Conservation (phyloP, 2,329 filamentous ascomycete genomes). For the Cercospora canescens region DNA sequence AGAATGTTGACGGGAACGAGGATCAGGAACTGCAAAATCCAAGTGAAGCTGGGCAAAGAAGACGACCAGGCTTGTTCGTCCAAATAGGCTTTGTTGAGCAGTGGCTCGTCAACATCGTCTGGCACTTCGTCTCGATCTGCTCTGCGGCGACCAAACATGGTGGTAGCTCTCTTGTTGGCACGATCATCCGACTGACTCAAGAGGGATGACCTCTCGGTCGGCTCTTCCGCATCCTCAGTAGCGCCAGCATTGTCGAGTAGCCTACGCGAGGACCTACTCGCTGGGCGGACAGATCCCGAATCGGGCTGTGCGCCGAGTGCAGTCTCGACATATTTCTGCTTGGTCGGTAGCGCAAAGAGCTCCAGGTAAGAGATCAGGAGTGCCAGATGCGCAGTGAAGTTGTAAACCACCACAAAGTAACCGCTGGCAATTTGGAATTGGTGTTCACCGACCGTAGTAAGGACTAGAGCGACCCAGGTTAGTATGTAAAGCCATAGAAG, state of each 20-base stretch:
- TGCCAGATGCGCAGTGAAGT: conserved; percentile 72
- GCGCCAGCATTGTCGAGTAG: conserved; percentile 22
- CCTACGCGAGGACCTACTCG: conserved; percentile 31
- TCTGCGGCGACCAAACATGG: conserved; percentile 46
- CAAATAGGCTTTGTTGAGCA: conserved; percentile 52
- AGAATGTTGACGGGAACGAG: conserved; percentile 77
- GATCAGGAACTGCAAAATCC: conserved; percentile 82
- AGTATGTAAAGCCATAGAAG: conserved; percentile 81
- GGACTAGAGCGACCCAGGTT: conserved; percentile 71
- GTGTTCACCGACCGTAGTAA: conserved; percentile 73
- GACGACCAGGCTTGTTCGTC: conserved; percentile 85
- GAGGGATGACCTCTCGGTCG: conserved; percentile 59
- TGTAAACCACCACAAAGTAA: conserved; percentile 80
- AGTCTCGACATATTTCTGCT: conserved; percentile 66
- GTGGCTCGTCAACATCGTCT: conserved; percentile 31
- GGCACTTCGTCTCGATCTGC: conserved; percentile 38
- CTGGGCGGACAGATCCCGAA: conserved; percentile 27
- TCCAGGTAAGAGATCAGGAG: conserved; percentile 76
- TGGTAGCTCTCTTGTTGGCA: conserved; percentile 23
- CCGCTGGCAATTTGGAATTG: conserved; percentile 70
- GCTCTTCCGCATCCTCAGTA: conserved; percentile 24
- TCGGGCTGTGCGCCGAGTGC: conserved; percentile 41
- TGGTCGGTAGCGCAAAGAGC: conserved; percentile 70
- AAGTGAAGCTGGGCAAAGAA: conserved; percentile 77
- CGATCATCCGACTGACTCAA: conserved; percentile 47